phyloP scores from a whole-genome alignment of 495 filamentous ascomycete genomes.

The Cudoniella acicularis region DNA sequence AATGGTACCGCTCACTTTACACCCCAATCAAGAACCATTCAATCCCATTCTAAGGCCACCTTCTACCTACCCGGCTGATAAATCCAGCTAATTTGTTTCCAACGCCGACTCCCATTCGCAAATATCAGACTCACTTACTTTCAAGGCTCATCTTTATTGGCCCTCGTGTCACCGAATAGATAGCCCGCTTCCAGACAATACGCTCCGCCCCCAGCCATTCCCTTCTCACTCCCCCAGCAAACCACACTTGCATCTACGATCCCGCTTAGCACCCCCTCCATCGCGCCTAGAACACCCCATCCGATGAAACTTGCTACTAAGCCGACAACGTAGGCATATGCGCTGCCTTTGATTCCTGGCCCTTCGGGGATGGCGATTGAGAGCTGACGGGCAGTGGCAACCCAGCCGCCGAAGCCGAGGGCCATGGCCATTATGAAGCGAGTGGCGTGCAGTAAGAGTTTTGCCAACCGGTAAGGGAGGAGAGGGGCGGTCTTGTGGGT shows the following conservation, averaged over 20 bases:
- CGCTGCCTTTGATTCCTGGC: slow-evolving; percentile 64
- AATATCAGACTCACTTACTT: too few species aligned
- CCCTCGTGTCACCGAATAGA: slow-evolving; percentile 61
- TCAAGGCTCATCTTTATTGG: background rate
- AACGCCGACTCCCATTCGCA: too few species aligned
- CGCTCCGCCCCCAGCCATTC: slow-evolving; percentile 62
- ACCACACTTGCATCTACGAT: slow-evolving; percentile 90
- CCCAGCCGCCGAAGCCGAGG: slow-evolving; percentile 94
- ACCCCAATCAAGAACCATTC: too few species aligned
- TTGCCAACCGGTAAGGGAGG: slow-evolving; percentile 79
- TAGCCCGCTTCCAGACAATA: slow-evolving; percentile 86
- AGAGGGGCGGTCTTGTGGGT: slow-evolving; percentile 40
- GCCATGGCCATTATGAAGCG: slow-evolving; percentile 84
- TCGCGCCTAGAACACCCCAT: slow-evolving; percentile 91
- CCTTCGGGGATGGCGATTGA: slow-evolving; percentile 46
- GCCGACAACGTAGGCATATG: slow-evolving; percentile 93
- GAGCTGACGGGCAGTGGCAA: slow-evolving; percentile 78
- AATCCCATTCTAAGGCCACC: too few species aligned
- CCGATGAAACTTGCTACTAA: slow-evolving; percentile 89
- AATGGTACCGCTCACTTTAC: too few species aligned
- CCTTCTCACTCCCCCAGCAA: slow-evolving; percentile 88
- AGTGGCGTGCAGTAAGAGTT: slow-evolving; percentile 85
- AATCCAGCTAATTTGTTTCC: too few species aligned
- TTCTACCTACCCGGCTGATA: too few species aligned
- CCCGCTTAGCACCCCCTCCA: slow-evolving; percentile 87